These are phyloP conservation scores for Malassezia yamatoensis DNA, from an alignment of 1,284 basidiomycete species.

Conservation along the genomic window DNA sequence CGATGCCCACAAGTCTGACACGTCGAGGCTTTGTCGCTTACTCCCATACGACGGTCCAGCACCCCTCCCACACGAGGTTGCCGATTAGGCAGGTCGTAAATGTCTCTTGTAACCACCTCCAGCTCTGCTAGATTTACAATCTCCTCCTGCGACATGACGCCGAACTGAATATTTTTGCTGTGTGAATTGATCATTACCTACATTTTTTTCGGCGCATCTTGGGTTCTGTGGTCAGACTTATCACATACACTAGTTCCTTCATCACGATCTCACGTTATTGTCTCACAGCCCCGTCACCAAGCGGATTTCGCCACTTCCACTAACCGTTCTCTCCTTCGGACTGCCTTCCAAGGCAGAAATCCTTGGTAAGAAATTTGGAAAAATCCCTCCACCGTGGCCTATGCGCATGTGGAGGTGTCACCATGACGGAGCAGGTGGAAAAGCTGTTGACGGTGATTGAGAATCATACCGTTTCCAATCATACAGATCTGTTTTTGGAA, in stretches of 20 bases:
- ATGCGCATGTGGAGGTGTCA: slow-evolving; percentile 5
- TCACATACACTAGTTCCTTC: slow-evolving; percentile 39
- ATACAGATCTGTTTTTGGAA: neutral
- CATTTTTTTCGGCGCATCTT: slow-evolving; percentile 47
- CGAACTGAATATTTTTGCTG: slow-evolving; percentile 48
- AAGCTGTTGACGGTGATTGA: neutral
- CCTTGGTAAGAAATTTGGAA: neutral
- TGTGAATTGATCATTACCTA: neutral
- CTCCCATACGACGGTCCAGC: slow-evolving; percentile 55
- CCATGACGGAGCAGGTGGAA: neutral
- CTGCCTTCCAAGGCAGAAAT: neutral
- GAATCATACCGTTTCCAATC: no score
- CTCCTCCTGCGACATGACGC: slow-evolving; percentile 47
- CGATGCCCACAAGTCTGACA: slow-evolving; percentile 92
- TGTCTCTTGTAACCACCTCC: slow-evolving; percentile 40
- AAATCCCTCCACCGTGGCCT: slow-evolving; percentile 3
- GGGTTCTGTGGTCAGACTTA: slow-evolving; percentile 15
- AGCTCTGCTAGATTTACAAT: slow-evolving; percentile 46
- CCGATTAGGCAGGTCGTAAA: slow-evolving; percentile 40
- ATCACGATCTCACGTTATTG: slow-evolving; percentile 19
- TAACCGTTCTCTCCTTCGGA: no score
- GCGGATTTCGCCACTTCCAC: neutral
- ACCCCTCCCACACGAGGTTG: slow-evolving; percentile 40
- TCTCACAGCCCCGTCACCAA: neutral
- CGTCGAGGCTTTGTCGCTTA: slow-evolving; percentile 79